phyloP scores from a whole-genome alignment of 345 rosid species.

The Lepidium africanum region DNA sequence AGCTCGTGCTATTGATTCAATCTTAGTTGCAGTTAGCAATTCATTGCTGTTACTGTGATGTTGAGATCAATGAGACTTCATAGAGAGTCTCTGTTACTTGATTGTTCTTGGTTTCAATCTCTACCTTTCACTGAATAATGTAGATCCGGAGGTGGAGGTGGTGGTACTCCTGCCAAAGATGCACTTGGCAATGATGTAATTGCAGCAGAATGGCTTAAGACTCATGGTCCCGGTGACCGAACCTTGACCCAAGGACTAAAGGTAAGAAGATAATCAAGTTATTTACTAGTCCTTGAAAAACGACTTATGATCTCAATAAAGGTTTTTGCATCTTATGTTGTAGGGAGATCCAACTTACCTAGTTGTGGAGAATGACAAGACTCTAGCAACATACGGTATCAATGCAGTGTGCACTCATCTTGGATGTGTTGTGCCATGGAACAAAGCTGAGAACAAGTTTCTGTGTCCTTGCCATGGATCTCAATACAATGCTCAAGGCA shows the following conservation, averaged over 20 bases:
- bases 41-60: not conserved
- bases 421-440: constrained; percentile 93
- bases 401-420: constrained; percentile 92
- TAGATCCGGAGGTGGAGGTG: constrained; percentile 51
- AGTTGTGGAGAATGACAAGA: constrained; percentile 81
- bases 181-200: constrained; percentile 77
- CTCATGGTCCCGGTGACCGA: constrained; percentile 78
- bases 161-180: constrained; percentile 85
- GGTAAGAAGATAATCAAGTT: constrained; percentile 31
- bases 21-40: not conserved
- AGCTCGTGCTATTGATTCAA: not conserved
- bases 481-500: constrained; percentile 95
- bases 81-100: not conserved
- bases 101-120: not conserved
- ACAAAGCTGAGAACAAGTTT: constrained; percentile 85
- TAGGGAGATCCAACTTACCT: constrained; percentile 99
- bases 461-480: constrained; percentile 97
- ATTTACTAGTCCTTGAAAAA: not conserved
- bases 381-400: constrained; percentile 74
- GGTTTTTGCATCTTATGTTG: not conserved
- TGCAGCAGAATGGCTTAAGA: constrained; percentile 73
- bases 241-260: constrained; percentile 86
- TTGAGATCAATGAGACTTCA: not conserved
- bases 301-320: not conserved
- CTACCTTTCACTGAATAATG: not conserved